Percentiles rank a stretch among this genome's conserved stretches.
phyloP scores from a whole-genome alignment of 106 monocot species.

The Iris macrosiphon region DNA sequence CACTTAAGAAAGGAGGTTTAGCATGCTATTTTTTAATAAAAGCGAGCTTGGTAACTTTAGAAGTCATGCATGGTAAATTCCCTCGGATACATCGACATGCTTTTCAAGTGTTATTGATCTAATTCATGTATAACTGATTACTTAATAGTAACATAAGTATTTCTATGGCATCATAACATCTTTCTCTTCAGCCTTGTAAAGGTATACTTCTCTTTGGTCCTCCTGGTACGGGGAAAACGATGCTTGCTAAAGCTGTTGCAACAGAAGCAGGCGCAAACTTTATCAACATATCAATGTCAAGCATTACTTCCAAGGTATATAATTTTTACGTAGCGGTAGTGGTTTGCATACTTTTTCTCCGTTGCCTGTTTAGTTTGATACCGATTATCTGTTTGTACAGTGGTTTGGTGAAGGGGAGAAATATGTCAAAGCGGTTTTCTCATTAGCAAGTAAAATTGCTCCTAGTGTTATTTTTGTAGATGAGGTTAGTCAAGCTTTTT shows the following conservation, averaged over 20 bases:
- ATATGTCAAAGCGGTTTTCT: constrained; percentile 97
- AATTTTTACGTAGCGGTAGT: background rate
- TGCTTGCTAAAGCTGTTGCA: constrained; percentile 99
- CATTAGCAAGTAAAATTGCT: constrained; percentile 96
- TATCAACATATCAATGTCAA: constrained; percentile 99
- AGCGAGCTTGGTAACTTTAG: too few relatives aligned
- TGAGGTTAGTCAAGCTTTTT: constrained; percentile 52
- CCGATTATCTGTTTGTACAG: constrained; percentile 27
- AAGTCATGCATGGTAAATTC: too few relatives aligned
- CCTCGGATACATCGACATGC: too few relatives aligned
- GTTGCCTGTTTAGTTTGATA: background rate
- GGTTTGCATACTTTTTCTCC: background rate
- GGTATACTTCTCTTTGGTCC: constrained; percentile 99
- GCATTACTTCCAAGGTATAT: constrained; percentile 92
- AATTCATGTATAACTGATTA: too few relatives aligned
- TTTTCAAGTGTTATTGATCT: too few relatives aligned
- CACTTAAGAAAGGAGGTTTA: too few relatives aligned
- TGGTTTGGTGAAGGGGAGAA: constrained; percentile 99
- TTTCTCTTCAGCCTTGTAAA: constrained; percentile 73
- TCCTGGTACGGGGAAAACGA: constrained; percentile 97
- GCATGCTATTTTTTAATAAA: too few relatives aligned
- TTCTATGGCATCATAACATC: background rate
- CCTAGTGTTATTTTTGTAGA: constrained; percentile 98
- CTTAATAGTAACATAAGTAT: too few relatives aligned
- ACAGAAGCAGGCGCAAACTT: constrained; percentile 99